phyloP scores from a whole-genome alignment of 441 rosid species.

The Breynia disticha region DNA sequence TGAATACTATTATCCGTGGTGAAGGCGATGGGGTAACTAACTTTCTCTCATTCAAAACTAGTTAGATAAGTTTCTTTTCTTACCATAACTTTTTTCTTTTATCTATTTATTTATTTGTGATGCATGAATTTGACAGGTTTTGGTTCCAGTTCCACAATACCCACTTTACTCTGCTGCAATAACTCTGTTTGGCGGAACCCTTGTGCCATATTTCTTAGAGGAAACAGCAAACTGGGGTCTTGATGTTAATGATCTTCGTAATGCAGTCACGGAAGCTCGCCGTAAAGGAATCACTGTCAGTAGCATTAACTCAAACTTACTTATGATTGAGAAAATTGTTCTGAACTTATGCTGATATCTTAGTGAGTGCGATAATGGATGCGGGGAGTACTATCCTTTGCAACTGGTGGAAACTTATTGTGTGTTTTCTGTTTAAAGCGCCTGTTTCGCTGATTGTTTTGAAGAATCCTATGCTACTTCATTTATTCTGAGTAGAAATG shows the following conservation, averaged over 20 bases:
- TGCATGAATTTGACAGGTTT: conserved; percentile 38
- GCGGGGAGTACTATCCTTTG: no score
- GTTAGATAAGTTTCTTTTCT: background rate
- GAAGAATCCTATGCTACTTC: no score
- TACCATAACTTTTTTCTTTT: background rate
- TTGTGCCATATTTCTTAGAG: conserved; percentile 84
- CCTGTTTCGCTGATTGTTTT: conserved; percentile 3
- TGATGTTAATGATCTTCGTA: conserved; percentile 66
- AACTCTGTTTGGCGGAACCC: conserved; percentile 81
- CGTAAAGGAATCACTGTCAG: conserved; percentile 77
- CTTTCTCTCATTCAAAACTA: background rate
- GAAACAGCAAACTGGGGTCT: conserved; percentile 98
- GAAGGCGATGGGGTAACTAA: conserved; percentile 68
- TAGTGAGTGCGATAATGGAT: no score
- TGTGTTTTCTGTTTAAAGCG: conserved; percentile 5
- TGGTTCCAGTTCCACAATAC: conserved; percentile 98
- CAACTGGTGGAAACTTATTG: background rate
- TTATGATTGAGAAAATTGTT: background rate
- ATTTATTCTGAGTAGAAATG: no score
- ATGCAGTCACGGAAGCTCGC: conserved; percentile 71
- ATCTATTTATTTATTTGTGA: conserved; percentile 1
- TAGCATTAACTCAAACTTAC: conserved; percentile 10
- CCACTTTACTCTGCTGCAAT: conserved; percentile 97
- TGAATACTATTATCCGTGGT: conserved; percentile 75
- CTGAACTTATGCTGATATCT: no score